Evolutionary conservation across 768 basidiomycete species (phyloP).

Genomic region (Dentipellis sp.): DNA sequence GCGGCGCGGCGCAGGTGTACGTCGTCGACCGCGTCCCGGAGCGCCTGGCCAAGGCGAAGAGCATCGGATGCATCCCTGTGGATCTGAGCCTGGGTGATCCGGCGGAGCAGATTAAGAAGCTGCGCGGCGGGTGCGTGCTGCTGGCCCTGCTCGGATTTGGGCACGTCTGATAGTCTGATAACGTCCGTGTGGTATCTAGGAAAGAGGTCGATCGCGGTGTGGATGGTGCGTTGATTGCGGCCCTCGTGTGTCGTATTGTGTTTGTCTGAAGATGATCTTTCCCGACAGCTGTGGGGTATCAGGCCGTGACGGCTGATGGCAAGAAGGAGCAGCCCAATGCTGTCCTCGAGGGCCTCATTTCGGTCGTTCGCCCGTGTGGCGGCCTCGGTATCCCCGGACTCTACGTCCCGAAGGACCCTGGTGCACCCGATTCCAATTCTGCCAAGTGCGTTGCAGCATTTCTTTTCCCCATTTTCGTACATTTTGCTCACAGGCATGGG

Average conservation of each 20-base stretch:
- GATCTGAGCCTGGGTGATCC: conserved; percentile 40
- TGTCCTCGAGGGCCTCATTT: conserved; percentile 40
- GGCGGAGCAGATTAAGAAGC: conserved; percentile 36
- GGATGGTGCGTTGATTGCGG: conserved; percentile 20
- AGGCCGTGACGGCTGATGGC: conserved; percentile 42
- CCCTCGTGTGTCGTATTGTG: not conserved
- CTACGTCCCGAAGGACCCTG: conserved; percentile 48
- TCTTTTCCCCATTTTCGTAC: too few relatives aligned
- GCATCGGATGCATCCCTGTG: conserved; percentile 42
- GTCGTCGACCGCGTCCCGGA: conserved; percentile 49
- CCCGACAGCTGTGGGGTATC: conserved; percentile 35
- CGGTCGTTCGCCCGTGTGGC: conserved; percentile 44
- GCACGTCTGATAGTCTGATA: not conserved
- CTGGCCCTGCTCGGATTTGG: not conserved
- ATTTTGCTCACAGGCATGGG: too few relatives aligned
- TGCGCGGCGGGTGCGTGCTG: conserved; percentile 32
- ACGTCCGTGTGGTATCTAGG: conserved; percentile 14
- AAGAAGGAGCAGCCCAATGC: conserved; percentile 49
- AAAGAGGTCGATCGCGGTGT: conserved; percentile 43
- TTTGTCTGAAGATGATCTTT: not conserved
- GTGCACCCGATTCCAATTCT: conserved; percentile 41
- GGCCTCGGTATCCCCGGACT: conserved; percentile 50
- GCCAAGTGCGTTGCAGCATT: conserved; percentile 26
- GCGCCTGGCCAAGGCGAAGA: conserved; percentile 40
- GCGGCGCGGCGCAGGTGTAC: conserved; percentile 44